Base-by-base conservation (phyloP, 2,329 filamentous ascomycete species). In the Raffaelea albimanens region DNA sequence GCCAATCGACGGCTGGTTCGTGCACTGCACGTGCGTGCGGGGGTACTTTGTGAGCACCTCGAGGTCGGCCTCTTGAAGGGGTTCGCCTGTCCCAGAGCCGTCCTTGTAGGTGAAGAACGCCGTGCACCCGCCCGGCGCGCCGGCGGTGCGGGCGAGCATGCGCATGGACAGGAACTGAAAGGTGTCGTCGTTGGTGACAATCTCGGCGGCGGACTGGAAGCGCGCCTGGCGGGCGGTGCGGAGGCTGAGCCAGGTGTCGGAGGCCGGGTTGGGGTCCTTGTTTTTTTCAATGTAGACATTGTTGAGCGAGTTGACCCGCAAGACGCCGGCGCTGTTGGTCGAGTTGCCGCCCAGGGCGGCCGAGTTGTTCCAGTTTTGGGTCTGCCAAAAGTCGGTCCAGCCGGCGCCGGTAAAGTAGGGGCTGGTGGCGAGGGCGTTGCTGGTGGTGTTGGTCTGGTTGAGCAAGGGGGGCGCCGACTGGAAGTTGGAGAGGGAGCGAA, bases 1-100 rank as follows among this genome's bases (percentile, higher is more conserved):
- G 48, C 64, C 69, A 48, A 73, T 70, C 0, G 73, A 66, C 0
- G 78, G 78, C 58, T 82, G 78, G 57, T 82, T 82, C 14, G 78
- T 81, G 61, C 78, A 82, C 51, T 75, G 71, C 34, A 76, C 61
- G 34, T 60, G 61, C 48, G 68, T 55, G 21, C 57, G 60, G 2
- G 68, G 66, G 48, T 72, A 71, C 22, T 60, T 57, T 2, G 74
- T 77, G 43, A 75, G 63, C 43, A 77, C 64, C 60, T 78, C 74
- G 22, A 78, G 62, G 54, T 78, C 73, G 4, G 72, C 66, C 57
- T 77, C 74, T 50, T 76, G 71, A 14, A 75, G 63, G 14, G 49
- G 57, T 4, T 55, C 5, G 39, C 19, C 16, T n/a, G 18, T 25
- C 10, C 13, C 25, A 5, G 36, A 19, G 31, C 43, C 42, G 25